A percentile compares a stretch with the other conserved stretches of the same genome.
phyloP scores from a whole-genome alignment of 306 rosid species.

The Quillaja saponaria region DNA sequence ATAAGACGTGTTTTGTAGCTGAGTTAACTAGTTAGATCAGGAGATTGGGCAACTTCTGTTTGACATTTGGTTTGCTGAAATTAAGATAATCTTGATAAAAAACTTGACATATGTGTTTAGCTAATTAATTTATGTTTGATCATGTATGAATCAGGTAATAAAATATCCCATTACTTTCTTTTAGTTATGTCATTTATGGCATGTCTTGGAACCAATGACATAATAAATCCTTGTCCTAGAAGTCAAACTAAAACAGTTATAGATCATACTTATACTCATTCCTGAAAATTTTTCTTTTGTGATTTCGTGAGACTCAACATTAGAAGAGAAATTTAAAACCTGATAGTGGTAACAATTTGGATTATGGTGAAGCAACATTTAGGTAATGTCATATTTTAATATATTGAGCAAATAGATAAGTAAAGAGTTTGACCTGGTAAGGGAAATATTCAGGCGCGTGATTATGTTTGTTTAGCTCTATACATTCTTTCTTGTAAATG shows the following conservation, averaged over 20 bases:
- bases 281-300: neutral
- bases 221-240: neutral
- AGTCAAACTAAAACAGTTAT: neutral
- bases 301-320: neutral
- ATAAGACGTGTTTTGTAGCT: conserved; percentile 11
- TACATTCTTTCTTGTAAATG: too few relatives aligned
- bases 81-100: conserved; percentile 1
- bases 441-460: too few relatives aligned
- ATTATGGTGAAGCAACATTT: neutral
- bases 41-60: neutral
- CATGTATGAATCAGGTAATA: neutral
- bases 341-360: conserved; percentile 1
- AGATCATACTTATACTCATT: neutral
- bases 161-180: neutral
- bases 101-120: conserved; percentile 5
- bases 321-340: conserved; percentile 7
- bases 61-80: conserved; percentile 6
- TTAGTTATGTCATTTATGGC: conserved; percentile 11
- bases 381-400: too few relatives aligned
- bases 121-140: neutral
- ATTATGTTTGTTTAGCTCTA: too few relatives aligned
- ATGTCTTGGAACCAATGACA: conserved; percentile 2
- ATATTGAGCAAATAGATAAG: too few relatives aligned
- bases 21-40: neutral
- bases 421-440: too few relatives aligned